A percentile compares a stretch with the other conserved stretches of the same genome.
Evolutionary conservation across 139 green algal genomes (phyloP).

Genomic region (Haematococcus lacustris): DNA sequence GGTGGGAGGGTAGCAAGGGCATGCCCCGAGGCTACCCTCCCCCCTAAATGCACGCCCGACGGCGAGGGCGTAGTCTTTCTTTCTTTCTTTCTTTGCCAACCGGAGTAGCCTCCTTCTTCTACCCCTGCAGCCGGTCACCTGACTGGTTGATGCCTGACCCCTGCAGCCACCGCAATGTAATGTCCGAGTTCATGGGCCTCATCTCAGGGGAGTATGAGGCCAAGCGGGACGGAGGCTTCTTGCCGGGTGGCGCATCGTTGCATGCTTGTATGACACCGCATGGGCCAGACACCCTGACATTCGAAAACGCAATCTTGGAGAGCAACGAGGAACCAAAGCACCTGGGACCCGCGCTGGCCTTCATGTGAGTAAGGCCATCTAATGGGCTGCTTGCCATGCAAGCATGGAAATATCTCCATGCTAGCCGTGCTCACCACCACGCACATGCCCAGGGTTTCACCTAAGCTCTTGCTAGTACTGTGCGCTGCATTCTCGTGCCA

Average conservation of each 20-base stretch:
- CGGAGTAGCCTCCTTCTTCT: too few species aligned
- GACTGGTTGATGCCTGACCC: too few species aligned
- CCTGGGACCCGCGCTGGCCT: constrained; percentile 59
- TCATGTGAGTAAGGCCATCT: constrained; percentile 58
- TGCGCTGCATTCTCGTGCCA: not conserved
- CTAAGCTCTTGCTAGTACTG: not conserved
- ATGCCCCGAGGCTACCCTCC: too few species aligned
- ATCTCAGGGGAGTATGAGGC: constrained; percentile 76
- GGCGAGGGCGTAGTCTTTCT: too few species aligned
- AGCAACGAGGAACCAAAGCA: constrained; percentile 43
- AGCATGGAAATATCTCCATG: not conserved
- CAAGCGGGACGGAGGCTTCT: constrained; percentile 70
- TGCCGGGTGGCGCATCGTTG: constrained; percentile 69
- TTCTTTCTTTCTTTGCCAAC: too few species aligned
- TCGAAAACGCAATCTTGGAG: constrained; percentile 48
- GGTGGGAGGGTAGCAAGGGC: too few species aligned
- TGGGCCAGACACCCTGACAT: constrained; percentile 80
- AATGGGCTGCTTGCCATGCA: not conserved
- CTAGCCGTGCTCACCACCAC: not conserved
- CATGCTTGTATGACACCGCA: constrained; percentile 89
- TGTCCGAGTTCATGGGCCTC: constrained; percentile 97
- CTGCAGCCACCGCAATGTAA: constrained; percentile 60
- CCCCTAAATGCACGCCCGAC: too few species aligned
- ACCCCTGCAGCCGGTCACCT: too few species aligned
- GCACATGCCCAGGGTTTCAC: not conserved